These are phyloP conservation scores for Rhizopogon roseolus DNA, from an alignment of 768 basidiomycete genomes.

Conservation along the genomic window DNA sequence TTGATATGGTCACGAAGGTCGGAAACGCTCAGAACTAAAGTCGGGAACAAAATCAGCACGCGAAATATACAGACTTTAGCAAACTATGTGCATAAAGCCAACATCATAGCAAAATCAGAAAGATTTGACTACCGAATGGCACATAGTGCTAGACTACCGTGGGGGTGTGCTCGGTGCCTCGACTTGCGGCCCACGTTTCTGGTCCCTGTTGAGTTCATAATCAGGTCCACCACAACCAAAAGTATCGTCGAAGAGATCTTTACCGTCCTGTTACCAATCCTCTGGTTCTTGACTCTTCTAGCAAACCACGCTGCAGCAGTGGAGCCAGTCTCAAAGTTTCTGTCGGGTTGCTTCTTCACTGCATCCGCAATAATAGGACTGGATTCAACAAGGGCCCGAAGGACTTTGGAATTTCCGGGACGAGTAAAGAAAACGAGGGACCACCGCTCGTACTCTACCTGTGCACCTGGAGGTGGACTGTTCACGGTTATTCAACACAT, in stretches of 20 bases:
- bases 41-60: too few species aligned
- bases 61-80: too few species aligned
- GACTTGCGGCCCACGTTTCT: conserved; percentile 25
- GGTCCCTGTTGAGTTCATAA: conserved; percentile 17
- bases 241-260: neutral
- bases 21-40: too few species aligned
- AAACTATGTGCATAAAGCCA: too few species aligned
- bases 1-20: too few species aligned
- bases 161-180: conserved; percentile 26
- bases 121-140: neutral
- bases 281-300: conserved; percentile 34
- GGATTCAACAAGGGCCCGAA: conserved; percentile 47
- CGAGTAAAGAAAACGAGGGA: conserved; percentile 68
- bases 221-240: neutral
- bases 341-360: conserved; percentile 28
- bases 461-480: conserved; percentile 50
- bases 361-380: conserved; percentile 47
- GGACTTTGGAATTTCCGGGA: conserved; percentile 46
- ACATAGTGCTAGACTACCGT: too few species aligned
- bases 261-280: conserved; percentile 37
- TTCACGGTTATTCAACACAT: neutral
- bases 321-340: conserved; percentile 29
- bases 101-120: neutral
- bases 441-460: conserved; percentile 51
- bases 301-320: conserved; percentile 39